Percentiles rank a stretch among this genome's conserved stretches.
phyloP scores from a whole-genome alignment of 2,329 filamentous ascomycete species.

The Chrysoporthe cubensis region DNA sequence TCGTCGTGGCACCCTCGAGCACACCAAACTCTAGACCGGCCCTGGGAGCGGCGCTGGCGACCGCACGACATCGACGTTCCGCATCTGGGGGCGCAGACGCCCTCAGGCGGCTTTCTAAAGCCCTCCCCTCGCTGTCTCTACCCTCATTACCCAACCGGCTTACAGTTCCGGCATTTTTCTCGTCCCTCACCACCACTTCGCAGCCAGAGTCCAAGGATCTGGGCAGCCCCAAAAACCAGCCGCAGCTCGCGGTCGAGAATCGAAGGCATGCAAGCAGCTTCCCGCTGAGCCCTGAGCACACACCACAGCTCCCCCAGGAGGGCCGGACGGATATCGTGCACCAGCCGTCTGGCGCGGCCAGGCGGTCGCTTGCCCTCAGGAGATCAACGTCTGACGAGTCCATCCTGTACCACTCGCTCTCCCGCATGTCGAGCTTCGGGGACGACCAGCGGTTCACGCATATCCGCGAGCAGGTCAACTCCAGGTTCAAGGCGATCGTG shows the following conservation, averaged over 20 bases:
- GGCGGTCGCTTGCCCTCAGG: constrained; percentile 48
- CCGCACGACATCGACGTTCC: constrained; percentile 52
- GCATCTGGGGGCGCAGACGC: constrained; percentile 61
- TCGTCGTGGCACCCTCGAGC: constrained; percentile 34
- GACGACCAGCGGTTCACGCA: constrained; percentile 82
- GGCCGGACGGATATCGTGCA: background rate
- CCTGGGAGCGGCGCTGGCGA: constrained; percentile 52
- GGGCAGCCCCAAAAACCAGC: constrained; percentile 24
- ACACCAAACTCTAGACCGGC: constrained; percentile 39
- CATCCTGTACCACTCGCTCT: constrained; percentile 74
- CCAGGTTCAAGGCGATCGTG: constrained; percentile 84
- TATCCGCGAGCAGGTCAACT: constrained; percentile 84
- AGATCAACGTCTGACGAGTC: constrained; percentile 78
- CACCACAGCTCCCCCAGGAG: constrained; percentile 15
- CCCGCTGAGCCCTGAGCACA: constrained; percentile 17
- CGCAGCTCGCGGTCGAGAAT: constrained; percentile 17
- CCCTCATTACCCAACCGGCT: constrained; percentile 43
- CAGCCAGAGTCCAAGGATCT: constrained; percentile 33
- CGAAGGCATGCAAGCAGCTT: constrained; percentile 24
- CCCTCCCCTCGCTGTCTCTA: constrained; percentile 58
- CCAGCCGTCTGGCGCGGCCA: constrained; percentile 26
- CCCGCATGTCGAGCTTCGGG: constrained; percentile 79
- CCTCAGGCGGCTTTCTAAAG: constrained; percentile 60
- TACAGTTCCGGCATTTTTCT: constrained; percentile 46
- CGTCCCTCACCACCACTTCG: constrained; percentile 37